These are phyloP conservation scores for Oryza meyeriana DNA, from an alignment of 176 grass and related monocot genomes.

Conservation along the genomic window DNA sequence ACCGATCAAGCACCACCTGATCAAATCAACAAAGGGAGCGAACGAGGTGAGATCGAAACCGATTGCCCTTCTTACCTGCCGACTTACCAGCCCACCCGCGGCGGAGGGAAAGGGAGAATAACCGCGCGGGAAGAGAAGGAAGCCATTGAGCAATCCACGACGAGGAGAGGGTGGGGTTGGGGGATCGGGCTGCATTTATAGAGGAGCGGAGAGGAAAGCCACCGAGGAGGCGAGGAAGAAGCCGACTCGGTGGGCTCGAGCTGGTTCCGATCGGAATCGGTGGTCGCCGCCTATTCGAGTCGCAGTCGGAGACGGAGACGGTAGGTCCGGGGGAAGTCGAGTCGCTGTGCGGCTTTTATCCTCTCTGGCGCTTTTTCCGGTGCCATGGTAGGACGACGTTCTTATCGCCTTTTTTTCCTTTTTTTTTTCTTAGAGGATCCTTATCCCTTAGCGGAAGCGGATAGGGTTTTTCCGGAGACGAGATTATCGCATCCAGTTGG, in stretches of 20 bases:
- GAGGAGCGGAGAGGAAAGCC: background rate
- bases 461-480: too few species aligned
- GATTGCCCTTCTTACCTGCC: background rate
- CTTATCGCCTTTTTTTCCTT: too few species aligned
- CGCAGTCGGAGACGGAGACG: background rate
- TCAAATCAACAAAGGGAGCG: background rate
- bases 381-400: too few species aligned
- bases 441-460: background rate
- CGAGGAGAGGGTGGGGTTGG: background rate
- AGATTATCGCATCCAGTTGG: too few species aligned
- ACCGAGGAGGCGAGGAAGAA: background rate
- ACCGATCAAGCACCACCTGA: background rate
- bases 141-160: background rate
- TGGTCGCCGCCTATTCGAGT: background rate
- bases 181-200: background rate
- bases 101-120: background rate
- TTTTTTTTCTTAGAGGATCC: background rate
- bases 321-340: background rate
- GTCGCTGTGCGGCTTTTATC: too few species aligned
- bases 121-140: too few species aligned
- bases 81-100: background rate
- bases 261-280: background rate
- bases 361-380: too few species aligned
- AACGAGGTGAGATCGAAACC: background rate
- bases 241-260: background rate